Evolutionary conservation across 306 rosid species (phyloP).

Genomic region (Trifolium dubium): DNA sequence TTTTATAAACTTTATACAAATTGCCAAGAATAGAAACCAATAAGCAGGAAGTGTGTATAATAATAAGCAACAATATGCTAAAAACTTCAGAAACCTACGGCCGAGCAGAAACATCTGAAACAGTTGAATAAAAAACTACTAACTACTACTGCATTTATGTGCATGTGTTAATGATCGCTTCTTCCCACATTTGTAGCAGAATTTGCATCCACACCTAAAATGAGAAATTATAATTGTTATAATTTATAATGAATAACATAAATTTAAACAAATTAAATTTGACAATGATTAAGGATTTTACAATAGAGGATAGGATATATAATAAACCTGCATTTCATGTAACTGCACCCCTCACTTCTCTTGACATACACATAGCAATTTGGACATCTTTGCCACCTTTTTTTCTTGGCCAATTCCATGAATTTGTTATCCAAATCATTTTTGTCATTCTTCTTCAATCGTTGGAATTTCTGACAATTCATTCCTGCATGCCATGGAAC

Average conservation of each 20-base stretch:
- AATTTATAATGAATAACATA: constrained; percentile 4
- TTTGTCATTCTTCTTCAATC: neutral
- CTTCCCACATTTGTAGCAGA: constrained; percentile 8
- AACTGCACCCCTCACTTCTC: neutral
- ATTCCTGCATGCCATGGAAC: constrained; percentile 34
- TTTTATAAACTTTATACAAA: neutral
- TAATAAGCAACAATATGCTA: no score
- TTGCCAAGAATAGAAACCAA: neutral
- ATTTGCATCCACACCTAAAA: constrained; percentile 18
- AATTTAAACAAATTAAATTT: neutral
- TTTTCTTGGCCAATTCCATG: neutral
- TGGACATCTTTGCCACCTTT: constrained; percentile 1
- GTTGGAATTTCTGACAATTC: constrained; percentile 10
- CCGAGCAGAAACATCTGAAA: neutral
- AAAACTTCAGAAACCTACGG: no score
- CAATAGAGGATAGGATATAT: neutral
- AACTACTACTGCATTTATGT: neutral
- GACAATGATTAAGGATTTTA: neutral
- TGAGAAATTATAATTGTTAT: neutral
- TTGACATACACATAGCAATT: constrained; percentile 6
- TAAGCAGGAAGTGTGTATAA: neutral
- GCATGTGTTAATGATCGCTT: neutral
- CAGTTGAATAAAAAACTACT: neutral
- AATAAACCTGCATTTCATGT: neutral
- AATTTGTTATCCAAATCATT: constrained; percentile 18